Evolutionary conservation across 306 rosid genomes (phyloP), one percentile per base, ranked within the genome.

Genomic region (Begonia loranthoides): DNA sequence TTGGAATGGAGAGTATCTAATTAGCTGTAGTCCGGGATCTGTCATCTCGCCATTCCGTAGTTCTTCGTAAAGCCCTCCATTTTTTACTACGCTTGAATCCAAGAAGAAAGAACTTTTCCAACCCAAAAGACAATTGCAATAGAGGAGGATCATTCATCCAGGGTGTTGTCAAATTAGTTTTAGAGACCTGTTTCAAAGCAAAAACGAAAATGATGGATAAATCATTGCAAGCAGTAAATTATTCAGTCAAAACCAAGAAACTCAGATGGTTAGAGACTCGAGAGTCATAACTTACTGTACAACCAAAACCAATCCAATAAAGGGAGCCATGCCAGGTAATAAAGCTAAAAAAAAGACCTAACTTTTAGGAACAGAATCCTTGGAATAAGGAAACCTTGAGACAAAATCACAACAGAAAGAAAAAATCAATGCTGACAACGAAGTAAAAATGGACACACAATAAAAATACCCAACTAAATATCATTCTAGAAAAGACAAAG

Each of bases 1-100:
- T 62, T 78, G 78, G 70, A 64, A 79, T 40, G 73, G 71, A 12
- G 75, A 70, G 62, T 70, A 65, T 56, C 78, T 63, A 17, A 73
- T 64, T 10, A 75, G 76, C 66, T 78, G 74, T 67, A 67, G 75
- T 59, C 17, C 63, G 56, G 16, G 56, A 8, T 74, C 63, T 1
- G 19, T 17, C 1, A 46, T 15, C 65, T 68, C 77, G 41, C 61
- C 79, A 51, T 69, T 61, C 54, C 50, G 45, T 17, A 57, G 51
- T 21, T 53, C 55, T 52, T 66, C 61, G 50, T 65, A 58, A 38
- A 24, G 57, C 57, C 76, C 66, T 72, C 82, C 90, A 64, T 77
- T 45, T 52, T 47, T 50, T 28, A 2, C 3, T 28, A 1, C 8
- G 36, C 36, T 28, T 28, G 8, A 28, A 28, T 28, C 36, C 36